Percentiles rank a stretch among this genome's conserved stretches.
These are phyloP conservation scores for Phalaenopsis hybrid DNA, from an alignment of 116 monocot genomes.

Conservation along the genomic window DNA sequence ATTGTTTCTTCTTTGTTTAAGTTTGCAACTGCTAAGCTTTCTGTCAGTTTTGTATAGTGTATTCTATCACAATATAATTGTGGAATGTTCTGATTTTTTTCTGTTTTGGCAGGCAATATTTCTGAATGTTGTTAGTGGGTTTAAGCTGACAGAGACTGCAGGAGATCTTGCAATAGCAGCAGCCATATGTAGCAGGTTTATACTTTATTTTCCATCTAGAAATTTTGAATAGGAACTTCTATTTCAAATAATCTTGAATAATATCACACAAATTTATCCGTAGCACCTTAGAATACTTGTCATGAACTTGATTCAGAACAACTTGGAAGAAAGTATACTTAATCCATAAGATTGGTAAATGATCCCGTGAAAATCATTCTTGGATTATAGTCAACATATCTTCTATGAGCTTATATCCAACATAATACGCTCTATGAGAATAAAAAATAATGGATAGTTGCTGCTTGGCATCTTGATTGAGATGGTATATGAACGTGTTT, in stretches of 20 bases:
- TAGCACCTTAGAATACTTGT: neutral
- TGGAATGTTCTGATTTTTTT: constrained; percentile 12
- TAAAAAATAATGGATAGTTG: too few relatives aligned
- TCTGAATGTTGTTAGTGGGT: constrained; percentile 90
- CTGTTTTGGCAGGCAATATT: constrained; percentile 54
- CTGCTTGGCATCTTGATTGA: too few relatives aligned
- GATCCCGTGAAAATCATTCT: neutral
- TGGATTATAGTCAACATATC: too few relatives aligned
- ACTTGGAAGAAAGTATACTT: neutral
- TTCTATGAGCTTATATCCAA: too few relatives aligned
- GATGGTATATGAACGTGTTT: too few relatives aligned
- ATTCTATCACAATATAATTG: neutral
- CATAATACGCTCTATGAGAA: too few relatives aligned
- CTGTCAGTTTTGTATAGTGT: neutral
- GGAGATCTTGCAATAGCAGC: constrained; percentile 93
- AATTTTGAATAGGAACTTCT: neutral
- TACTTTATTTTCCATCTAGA: neutral
- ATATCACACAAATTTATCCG: neutral
- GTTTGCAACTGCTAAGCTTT: neutral
- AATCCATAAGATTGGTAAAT: neutral
- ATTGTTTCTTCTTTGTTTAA: too few relatives aligned
- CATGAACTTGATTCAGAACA: neutral
- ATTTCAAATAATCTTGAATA: neutral
- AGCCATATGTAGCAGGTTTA: constrained; percentile 95
- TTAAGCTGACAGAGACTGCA: constrained; percentile 78